phyloP scores from a whole-genome alignment of 805 yeast genomes.

The Yarrowia osloensis region DNA sequence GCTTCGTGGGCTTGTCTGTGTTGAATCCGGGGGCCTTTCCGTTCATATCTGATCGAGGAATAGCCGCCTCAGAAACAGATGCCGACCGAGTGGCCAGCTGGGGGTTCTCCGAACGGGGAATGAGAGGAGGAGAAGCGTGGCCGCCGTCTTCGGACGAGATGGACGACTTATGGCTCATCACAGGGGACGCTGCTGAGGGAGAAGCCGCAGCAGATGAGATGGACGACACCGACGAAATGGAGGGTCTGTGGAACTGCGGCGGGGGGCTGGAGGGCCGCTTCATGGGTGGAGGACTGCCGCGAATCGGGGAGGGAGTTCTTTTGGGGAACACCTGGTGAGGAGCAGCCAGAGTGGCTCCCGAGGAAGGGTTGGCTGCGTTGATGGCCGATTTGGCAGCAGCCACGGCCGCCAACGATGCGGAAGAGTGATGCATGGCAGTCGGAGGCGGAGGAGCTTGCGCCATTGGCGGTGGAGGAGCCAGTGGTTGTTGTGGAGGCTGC shows the following conservation, averaged over 20 bases:
- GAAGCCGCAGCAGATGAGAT: constrained; percentile 36
- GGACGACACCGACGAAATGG: constrained; percentile 42
- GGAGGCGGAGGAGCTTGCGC: constrained; percentile 1
- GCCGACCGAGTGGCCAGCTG: constrained; percentile 13
- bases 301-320: constrained; percentile 53
- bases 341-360: neutral
- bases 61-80: neutral
- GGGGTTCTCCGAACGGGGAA: constrained; percentile 4
- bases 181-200: constrained; percentile 29
- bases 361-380: constrained; percentile 1
- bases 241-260: constrained; percentile 38
- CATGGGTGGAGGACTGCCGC: constrained; percentile 36
- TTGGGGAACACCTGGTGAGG: constrained; percentile 33
- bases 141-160: constrained; percentile 34
- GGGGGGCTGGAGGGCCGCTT: constrained; percentile 37
- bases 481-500: neutral
- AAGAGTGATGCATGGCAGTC: constrained; percentile 8
- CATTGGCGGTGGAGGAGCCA: neutral
- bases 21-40: constrained; percentile 32
- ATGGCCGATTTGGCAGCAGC: constrained; percentile 16
- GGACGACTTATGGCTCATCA: constrained; percentile 34
- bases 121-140: constrained; percentile 32
- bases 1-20: constrained; percentile 20
- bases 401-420: constrained; percentile 19
- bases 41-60: neutral